Evolutionary conservation across 345 rosid genomes (phyloP).

Genomic region (Durio zibethinus): DNA sequence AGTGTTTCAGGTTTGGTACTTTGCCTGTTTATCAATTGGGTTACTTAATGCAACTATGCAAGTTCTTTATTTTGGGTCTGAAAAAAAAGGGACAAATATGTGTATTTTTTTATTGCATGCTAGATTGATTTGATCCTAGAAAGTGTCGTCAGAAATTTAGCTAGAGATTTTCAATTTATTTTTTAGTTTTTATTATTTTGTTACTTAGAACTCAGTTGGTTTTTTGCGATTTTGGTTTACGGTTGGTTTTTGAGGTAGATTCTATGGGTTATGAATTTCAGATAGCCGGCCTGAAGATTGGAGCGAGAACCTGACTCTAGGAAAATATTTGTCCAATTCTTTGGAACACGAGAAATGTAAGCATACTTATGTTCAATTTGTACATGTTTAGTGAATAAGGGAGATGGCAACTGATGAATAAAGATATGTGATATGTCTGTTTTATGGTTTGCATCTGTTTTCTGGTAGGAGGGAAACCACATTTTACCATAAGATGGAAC

Average conservation of each 20-base stretch:
- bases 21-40: background rate
- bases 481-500: background rate
- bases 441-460: background rate
- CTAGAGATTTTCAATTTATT: background rate
- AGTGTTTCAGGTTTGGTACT: background rate
- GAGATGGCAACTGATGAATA: background rate
- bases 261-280: constrained; percentile 47
- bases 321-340: constrained; percentile 80
- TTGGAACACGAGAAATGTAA: constrained; percentile 89
- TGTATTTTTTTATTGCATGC: background rate
- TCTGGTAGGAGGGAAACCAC: background rate
- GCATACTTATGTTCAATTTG: constrained; percentile 18
- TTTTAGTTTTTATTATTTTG: too few relatives aligned
- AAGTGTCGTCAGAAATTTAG: background rate
- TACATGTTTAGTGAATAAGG: background rate
- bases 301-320: constrained; percentile 65
- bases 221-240: background rate
- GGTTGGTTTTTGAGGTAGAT: background rate
- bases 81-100: background rate
- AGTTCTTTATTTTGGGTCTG: background rate
- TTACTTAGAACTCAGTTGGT: background rate
- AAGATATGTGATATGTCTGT: background rate
- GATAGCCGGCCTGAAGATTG: constrained; percentile 90
- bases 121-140: background rate
- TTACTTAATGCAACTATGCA: background rate